Conservation (phyloP, 805 yeast species). For the Kodamaea hsintzibuensis region DNA sequence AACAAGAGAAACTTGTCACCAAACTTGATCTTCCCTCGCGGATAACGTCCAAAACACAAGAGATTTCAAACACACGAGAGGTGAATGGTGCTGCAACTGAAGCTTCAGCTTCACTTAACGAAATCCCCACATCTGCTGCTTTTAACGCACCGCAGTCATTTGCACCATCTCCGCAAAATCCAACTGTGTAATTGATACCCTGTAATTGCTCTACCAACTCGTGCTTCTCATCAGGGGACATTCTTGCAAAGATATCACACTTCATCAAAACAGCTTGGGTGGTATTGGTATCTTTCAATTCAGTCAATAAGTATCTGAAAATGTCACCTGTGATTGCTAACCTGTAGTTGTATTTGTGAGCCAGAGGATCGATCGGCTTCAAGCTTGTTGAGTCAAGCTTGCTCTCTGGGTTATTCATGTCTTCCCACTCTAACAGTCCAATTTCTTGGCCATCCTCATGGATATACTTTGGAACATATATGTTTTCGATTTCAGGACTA, state of each 20-base stretch:
- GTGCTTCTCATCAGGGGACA: constrained; percentile 99
- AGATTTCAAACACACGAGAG: constrained; percentile 82
- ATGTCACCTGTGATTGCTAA: constrained; percentile 93
- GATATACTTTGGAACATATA: constrained; percentile 58
- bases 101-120: constrained; percentile 96
- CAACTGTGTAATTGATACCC: constrained; percentile 83
- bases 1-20: constrained; percentile 94
- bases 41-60: constrained; percentile 89
- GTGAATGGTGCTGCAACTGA: constrained; percentile 99
- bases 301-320: constrained; percentile 73
- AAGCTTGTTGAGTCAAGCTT: constrained; percentile 66
- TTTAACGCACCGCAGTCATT: constrained; percentile 98
- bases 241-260: constrained; percentile 84
- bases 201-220: constrained; percentile 89
- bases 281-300: constrained; percentile 40
- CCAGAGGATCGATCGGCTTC: constrained; percentile 40
- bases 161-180: constrained; percentile 99
- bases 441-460: constrained; percentile 30
- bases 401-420: constrained; percentile 58
- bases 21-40: constrained; percentile 93
- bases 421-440: constrained; percentile 58
- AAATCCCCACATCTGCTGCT: constrained; percentile 96
- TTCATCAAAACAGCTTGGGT: constrained; percentile 64
- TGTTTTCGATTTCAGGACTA: constrained; percentile 30
- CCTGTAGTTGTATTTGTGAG: constrained; percentile 47